Base-by-base conservation (phyloP, 2,329 filamentous ascomycete genomes). In the Colletotrichum limetticola region DNA sequence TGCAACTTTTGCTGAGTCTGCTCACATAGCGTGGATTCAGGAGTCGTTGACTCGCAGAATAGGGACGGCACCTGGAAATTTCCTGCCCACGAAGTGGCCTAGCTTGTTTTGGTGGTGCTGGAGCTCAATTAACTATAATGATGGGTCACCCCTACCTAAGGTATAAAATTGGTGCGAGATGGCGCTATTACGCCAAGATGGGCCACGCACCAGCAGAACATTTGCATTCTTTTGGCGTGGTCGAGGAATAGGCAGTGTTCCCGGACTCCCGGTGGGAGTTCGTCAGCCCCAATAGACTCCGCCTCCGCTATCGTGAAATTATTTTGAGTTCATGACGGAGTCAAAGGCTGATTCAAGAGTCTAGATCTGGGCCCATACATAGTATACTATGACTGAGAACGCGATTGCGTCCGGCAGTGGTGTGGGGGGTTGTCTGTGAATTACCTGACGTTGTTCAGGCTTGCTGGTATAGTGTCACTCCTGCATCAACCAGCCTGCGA, bases 91-190 rank as follows among this genome's bases (percentile, higher is more conserved):
- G 58, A 8, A 14, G 7, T 32, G 58, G 32, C 57, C 53, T 66
- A 66, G 61, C 60, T 49, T 53, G 53, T 42, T 59, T 65, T 66
- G 5, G 37, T 28, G 42, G 42, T 49, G 42, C 42, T 49, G 42
- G 42, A n/a, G 42, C n/a, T 5, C 24, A 35, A 58, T 65, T 46
- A 32, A 26, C 32, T 11, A n/a, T 1, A 22, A 37, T 65, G 19
- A 65, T 35, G 66, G 60, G 37, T 65, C 7, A 69, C 59, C 66
- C 66, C 26, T 69, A 69, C 59, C 26, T 4, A 3, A 16, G 24
- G 63, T 22, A 57, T 24, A 30, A 37, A 14, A 32, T 24, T 26
- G n/a, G n/a, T 42, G 22, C 32, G 42, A 26, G 57, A 59, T 59
- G 22, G 30, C 7, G 30, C 12, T 59, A 26, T 24, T 59, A 30